Percentiles rank a stretch among this genome's conserved stretches.
phyloP scores from a whole-genome alignment of 2,329 filamentous ascomycete genomes.

The Ophiostoma sp. region DNA sequence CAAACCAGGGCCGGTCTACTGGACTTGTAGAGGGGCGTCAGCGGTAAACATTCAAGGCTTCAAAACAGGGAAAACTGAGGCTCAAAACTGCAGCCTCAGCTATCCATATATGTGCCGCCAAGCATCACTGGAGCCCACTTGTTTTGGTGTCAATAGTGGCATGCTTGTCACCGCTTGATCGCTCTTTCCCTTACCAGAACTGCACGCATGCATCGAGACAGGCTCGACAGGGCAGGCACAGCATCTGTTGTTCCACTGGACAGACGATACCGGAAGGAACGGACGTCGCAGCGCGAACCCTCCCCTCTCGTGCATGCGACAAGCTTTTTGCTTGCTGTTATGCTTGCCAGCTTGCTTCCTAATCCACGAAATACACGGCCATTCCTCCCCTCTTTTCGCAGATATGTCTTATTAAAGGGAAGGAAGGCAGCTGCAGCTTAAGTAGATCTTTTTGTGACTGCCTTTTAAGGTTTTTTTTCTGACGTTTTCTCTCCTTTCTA shows the following conservation, averaged over 20 bases:
- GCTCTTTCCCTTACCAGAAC: background rate
- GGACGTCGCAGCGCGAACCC: background rate
- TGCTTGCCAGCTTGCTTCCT: constrained; percentile 4
- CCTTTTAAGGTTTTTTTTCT: background rate
- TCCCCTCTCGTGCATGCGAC: background rate
- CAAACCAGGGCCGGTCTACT: too few relatives aligned
- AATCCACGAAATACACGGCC: background rate
- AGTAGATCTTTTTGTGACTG: background rate
- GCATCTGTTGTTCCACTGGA: background rate
- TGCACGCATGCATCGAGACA: background rate
- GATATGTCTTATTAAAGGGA: background rate
- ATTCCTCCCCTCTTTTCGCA: background rate
- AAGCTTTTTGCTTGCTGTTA: background rate
- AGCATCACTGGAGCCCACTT: background rate
- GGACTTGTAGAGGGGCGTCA: background rate
- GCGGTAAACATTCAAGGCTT: background rate
- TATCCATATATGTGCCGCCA: background rate
- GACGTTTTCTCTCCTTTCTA: background rate
- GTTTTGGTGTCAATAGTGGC: background rate
- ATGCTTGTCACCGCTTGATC: constrained; percentile 10
- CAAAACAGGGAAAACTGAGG: background rate
- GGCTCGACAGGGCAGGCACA: constrained; percentile 4
- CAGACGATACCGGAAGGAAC: constrained; percentile 12
- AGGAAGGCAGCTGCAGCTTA: background rate
- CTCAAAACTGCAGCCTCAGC: background rate